Conservation (phyloP, 768 basidiomycete species). For the Lanmaoa rubissima region DNA sequence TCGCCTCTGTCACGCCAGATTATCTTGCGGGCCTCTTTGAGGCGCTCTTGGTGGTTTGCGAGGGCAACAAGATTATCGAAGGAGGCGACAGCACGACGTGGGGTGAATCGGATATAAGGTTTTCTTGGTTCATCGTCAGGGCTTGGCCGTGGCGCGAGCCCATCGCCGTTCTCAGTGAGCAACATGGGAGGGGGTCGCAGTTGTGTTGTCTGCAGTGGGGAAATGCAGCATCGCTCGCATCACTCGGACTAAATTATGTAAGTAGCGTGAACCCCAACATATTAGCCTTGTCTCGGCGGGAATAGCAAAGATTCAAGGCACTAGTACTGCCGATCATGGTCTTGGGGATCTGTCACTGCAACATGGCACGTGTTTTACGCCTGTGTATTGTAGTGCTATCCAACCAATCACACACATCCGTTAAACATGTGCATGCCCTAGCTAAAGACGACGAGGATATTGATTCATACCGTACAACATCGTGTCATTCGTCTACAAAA, state of each 20-base stretch:
- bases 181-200: slow-evolving; percentile 3
- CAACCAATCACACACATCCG: slow-evolving; percentile 2
- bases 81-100: slow-evolving; percentile 60
- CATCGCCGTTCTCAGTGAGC: slow-evolving; percentile 2
- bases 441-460: background rate
- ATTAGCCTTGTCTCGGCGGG: background rate
- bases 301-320: background rate
- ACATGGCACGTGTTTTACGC: background rate
- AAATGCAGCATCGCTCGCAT: background rate
- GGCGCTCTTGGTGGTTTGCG: slow-evolving; percentile 77
- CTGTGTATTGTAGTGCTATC: background rate
- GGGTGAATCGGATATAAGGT: slow-evolving; percentile 48
- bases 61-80: slow-evolving; percentile 84
- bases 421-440: background rate
- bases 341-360: background rate
- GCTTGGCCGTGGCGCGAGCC: background rate
- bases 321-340: slow-evolving; percentile 1
- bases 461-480: slow-evolving; percentile 16
- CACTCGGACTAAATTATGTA: background rate
- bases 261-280: background rate
- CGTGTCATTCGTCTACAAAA: slow-evolving; percentile 5
- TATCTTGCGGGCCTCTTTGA: slow-evolving; percentile 72
- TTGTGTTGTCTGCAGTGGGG: background rate
- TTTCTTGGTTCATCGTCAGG: background rate
- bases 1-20: slow-evolving; percentile 82